phyloP scores from a whole-genome alignment of 2,329 filamentous ascomycete species.

The Fusarium sp. region DNA sequence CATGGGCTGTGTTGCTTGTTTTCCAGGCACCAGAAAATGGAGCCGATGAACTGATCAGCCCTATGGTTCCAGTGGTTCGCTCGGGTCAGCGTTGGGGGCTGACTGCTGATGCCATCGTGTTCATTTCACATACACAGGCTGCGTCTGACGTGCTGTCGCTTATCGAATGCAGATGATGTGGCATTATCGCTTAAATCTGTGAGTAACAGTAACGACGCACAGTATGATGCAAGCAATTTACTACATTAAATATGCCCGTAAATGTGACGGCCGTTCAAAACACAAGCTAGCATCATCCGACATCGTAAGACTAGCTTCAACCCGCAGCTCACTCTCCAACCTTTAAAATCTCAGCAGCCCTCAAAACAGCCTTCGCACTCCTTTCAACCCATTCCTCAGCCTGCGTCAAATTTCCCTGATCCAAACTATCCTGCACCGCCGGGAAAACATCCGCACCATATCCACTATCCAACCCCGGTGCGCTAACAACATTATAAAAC shows the following conservation, averaged over 20 bases:
- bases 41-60: conserved; percentile 33
- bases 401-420: conserved; percentile 22
- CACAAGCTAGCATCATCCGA: neutral
- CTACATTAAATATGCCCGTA: accelerated
- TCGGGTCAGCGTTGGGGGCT: neutral
- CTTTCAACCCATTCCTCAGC: conserved; percentile 34
- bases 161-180: neutral
- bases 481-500: conserved; percentile 31
- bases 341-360: conserved; percentile 25
- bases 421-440: conserved; percentile 31
- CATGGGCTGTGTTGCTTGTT: conserved; percentile 41
- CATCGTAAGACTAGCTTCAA: accelerated
- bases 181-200: neutral
- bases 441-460: conserved; percentile 36
- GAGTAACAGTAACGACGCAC: neutral
- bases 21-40: conserved; percentile 38
- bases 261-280: neutral
- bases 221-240: neutral
- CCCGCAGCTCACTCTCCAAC: neutral
- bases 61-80: conserved; percentile 22
- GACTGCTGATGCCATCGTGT: neutral
- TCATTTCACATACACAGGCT: neutral
- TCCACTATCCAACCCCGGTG: conserved; percentile 20
- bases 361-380: conserved; percentile 27
- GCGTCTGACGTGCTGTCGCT: neutral